Percentiles rank a stretch among this genome's conserved stretches.
phyloP scores from a whole-genome alignment of 495 filamentous ascomycete genomes.

The Neurospora sp. region DNA sequence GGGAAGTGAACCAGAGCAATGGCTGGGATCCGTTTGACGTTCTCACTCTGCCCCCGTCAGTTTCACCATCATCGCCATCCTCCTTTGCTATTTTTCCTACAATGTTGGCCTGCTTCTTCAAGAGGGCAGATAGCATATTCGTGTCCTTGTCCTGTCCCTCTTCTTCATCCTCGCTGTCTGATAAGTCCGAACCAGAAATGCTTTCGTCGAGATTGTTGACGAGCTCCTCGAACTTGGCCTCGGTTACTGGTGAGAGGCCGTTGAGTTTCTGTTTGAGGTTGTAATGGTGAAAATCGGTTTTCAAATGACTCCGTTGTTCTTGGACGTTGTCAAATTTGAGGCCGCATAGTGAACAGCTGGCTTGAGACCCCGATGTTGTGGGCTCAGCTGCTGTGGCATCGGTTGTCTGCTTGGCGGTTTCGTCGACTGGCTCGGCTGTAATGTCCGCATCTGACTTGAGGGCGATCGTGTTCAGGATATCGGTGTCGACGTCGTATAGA shows the following conservation, averaged over 20 bases:
- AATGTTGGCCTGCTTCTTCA: constrained; percentile 75
- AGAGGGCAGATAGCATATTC: constrained; percentile 55
- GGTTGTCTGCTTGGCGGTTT: constrained; percentile 13
- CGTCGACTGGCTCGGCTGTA: constrained; percentile 17
- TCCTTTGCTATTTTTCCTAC: constrained; percentile 30
- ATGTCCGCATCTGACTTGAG: constrained; percentile 40
- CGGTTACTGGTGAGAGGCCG: constrained; percentile 56
- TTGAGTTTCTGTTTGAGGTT: constrained; percentile 85
- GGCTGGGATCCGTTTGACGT: constrained; percentile 55
- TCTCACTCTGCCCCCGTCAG: constrained; percentile 19
- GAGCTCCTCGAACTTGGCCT: constrained; percentile 74
- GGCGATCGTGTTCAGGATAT: constrained; percentile 61
- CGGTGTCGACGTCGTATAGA: constrained; percentile 77
- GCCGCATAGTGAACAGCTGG: constrained; percentile 67
- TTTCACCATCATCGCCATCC: constrained; percentile 34
- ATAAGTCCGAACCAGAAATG: constrained; percentile 67
- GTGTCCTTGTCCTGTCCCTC: constrained; percentile 40
- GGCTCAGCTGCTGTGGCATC: constrained; percentile 10
- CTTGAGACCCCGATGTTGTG: constrained; percentile 51
- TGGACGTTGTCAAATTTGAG: constrained; percentile 57
- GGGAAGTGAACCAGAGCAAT: constrained; percentile 75
- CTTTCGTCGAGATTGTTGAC: constrained; percentile 80
- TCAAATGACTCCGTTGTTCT: constrained; percentile 77
- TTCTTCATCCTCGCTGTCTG: constrained; percentile 43
- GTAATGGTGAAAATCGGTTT: constrained; percentile 89